Evolutionary conservation across 441 rosid species (phyloP).

Genomic region (Adansonia gregorii): DNA sequence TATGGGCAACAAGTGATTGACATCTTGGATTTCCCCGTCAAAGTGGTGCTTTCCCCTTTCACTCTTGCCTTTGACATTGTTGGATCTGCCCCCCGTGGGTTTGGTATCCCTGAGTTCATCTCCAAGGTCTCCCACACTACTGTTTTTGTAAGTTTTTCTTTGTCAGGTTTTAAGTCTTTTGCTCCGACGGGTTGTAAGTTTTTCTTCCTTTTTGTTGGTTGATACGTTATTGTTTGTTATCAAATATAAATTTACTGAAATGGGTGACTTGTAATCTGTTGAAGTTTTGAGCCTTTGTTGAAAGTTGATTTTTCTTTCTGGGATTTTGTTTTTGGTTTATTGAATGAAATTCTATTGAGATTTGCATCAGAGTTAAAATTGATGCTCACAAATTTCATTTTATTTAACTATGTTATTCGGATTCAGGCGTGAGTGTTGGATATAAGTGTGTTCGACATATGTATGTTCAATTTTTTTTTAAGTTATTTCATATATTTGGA

Average conservation of each 20-base stretch:
- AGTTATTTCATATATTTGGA: no score
- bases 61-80: slow-evolving; percentile 84
- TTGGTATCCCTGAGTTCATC: slow-evolving; percentile 81
- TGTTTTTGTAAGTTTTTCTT: slow-evolving; percentile 57
- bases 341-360: neutral
- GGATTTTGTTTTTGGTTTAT: neutral
- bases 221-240: neutral
- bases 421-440: no score
- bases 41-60: slow-evolving; percentile 75
- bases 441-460: no score
- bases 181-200: neutral
- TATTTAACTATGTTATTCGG: no score
- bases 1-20: slow-evolving; percentile 72
- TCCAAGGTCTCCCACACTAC: slow-evolving; percentile 72
- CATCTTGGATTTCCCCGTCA: slow-evolving; percentile 72
- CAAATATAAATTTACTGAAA: slow-evolving; percentile 9
- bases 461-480: no score
- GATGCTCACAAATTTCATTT: neutral
- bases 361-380: neutral
- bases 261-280: neutral
- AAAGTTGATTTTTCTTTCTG: neutral
- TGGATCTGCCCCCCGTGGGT: slow-evolving; percentile 92
- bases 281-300: neutral
- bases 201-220: slow-evolving; percentile 10
- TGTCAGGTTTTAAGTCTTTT: neutral